Conservation (phyloP, 352 stramenopile species). For the Phytopythium oedochilum region DNA sequence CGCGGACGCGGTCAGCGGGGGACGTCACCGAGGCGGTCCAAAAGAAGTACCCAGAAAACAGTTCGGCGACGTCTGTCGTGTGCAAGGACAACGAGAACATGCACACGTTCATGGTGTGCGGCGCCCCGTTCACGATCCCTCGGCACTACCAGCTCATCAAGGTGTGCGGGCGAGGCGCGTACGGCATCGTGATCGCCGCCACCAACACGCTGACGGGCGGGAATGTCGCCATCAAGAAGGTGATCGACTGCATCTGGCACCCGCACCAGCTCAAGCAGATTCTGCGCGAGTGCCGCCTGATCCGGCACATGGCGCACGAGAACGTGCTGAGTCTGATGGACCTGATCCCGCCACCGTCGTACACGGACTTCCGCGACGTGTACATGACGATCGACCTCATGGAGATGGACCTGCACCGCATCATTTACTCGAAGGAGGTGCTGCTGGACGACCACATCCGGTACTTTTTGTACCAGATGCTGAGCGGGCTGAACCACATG, state of each 20-base stretch:
- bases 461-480: conserved; percentile 92
- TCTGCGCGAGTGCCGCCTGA: conserved; percentile 76
- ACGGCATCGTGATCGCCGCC: conserved; percentile 88
- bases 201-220: conserved; percentile 75
- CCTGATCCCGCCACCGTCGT: conserved; percentile 78
- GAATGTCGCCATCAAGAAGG: conserved; percentile 90
- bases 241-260: conserved; percentile 90
- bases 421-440: conserved; percentile 92
- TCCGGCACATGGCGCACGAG: conserved; percentile 83
- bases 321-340: conserved; percentile 85
- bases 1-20: conserved; percentile 53
- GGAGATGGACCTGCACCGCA: conserved; percentile 91
- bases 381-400: conserved; percentile 92
- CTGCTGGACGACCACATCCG: conserved; percentile 92
- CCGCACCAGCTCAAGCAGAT: conserved; percentile 89
- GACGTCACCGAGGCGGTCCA: conserved; percentile 23
- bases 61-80: conserved; percentile 42
- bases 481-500: conserved; percentile 87
- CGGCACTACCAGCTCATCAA: conserved; percentile 87
- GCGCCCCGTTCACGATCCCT: conserved; percentile 83
- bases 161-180: conserved; percentile 81
- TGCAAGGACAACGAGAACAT: conserved; percentile 87
- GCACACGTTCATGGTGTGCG: conserved; percentile 89
- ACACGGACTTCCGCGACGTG: conserved; percentile 83
- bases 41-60: conserved; percentile 35